Conservation (phyloP, 2,329 filamentous ascomycete genomes). For the Xylariaceae sp. region DNA sequence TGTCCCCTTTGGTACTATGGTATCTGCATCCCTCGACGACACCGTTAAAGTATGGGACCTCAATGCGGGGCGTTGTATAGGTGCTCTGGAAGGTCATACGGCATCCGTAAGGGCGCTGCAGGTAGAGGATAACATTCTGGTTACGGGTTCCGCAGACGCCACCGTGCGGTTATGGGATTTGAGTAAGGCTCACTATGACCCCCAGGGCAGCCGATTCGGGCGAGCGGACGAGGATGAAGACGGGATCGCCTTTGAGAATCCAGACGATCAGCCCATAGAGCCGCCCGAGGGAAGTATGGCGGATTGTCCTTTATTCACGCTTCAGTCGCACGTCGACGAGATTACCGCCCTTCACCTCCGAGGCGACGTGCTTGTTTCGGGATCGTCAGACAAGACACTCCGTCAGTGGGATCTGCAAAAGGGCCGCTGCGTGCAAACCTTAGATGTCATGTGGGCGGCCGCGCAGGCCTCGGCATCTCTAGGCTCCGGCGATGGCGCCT, state of each 20-base stretch:
- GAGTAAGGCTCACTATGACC: conserved; percentile 79
- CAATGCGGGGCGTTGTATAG: conserved; percentile 88
- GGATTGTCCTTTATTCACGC: conserved; percentile 82
- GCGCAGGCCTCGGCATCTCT: conserved; percentile 77
- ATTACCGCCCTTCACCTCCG: conserved; percentile 91
- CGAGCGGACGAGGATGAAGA: conserved; percentile 58
- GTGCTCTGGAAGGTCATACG: conserved; percentile 85
- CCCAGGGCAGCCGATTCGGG: conserved; percentile 58
- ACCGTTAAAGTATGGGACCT: conserved; percentile 95
- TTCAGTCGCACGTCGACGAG: conserved; percentile 88
- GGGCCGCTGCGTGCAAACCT: conserved; percentile 93
- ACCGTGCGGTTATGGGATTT: conserved; percentile 94
- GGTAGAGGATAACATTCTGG: conserved; percentile 91
- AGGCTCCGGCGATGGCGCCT: conserved; percentile 57
- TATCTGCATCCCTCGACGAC: conserved; percentile 88
- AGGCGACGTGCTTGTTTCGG: conserved; percentile 85
- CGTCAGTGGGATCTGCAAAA: conserved; percentile 97
- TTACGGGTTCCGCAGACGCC: conserved; percentile 91
- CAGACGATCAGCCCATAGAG: conserved; percentile 63
- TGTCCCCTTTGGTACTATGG: conserved; percentile 92
- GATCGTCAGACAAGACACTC: conserved; percentile 94
- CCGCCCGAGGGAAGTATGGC: conserved; percentile 75
- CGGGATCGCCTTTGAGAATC: conserved; percentile 68
- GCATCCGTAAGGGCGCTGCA: conserved; percentile 90
- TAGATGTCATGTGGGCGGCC: conserved; percentile 97